Conservation (phyloP, 768 basidiomycete genomes). For the Mycena latifolia region DNA sequence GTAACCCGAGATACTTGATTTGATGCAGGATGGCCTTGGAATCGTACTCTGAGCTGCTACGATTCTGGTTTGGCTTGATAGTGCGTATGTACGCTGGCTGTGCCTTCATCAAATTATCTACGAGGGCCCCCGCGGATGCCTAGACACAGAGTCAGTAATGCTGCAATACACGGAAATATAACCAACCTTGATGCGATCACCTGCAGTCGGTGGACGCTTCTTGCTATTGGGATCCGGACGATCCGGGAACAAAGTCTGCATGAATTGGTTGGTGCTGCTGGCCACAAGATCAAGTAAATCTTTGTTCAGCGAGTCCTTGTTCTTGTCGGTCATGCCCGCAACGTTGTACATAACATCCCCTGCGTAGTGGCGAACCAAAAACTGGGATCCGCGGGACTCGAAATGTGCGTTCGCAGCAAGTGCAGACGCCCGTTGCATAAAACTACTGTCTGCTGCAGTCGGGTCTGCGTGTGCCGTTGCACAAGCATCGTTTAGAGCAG, state of each 20-base stretch:
- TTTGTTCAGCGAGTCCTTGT: constrained; percentile 97
- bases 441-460: constrained; percentile 95
- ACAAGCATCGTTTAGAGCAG: constrained; percentile 98
- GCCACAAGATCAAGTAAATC: constrained; percentile 93
- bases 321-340: constrained; percentile 99
- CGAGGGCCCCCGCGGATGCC: constrained; percentile 95
- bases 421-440: constrained; percentile 89
- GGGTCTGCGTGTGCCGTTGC: constrained; percentile 99
- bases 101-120: constrained; percentile 97
- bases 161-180: not conserved
- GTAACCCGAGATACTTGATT: constrained; percentile 98
- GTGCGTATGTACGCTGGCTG: constrained; percentile 99
- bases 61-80: constrained; percentile 98
- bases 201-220: constrained; percentile 97
- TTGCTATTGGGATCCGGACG: constrained; percentile 96
- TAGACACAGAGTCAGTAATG: constrained; percentile 42
- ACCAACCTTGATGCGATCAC: constrained; percentile 96
- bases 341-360: constrained; percentile 99
- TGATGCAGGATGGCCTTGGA: constrained; percentile 96
- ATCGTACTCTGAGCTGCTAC: constrained; percentile 93
- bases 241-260: constrained; percentile 92
- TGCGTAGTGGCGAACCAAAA: constrained; percentile 96
- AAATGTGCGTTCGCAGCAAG: constrained; percentile 93
- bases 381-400: constrained; percentile 93
- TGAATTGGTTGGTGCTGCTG: constrained; percentile 83